These are phyloP conservation scores for Leucocoprinus leucothites DNA, from an alignment of 768 basidiomycete species.

Conservation along the genomic window DNA sequence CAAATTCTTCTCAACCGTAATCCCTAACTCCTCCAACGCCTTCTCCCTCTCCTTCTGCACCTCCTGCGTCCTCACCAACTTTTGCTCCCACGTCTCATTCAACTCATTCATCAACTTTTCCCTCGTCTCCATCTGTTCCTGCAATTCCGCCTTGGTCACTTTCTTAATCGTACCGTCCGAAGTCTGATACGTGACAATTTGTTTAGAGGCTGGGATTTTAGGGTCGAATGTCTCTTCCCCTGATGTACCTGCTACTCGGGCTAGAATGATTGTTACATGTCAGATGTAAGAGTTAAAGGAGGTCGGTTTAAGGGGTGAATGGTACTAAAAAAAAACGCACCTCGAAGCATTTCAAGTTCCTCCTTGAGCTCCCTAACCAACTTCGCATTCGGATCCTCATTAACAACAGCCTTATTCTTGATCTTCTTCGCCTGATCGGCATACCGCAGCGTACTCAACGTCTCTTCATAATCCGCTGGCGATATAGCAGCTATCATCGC, in stretches of 20 bases:
- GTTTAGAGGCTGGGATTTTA: conserved; percentile 86
- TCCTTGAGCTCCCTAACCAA: conserved; percentile 98
- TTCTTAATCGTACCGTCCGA: conserved; percentile 94
- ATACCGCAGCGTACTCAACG: conserved; percentile 92
- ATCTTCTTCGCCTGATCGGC: conserved; percentile 99
- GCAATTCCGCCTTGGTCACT: conserved; percentile 94
- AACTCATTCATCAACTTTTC: conserved; percentile 93
- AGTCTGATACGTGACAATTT: conserved; percentile 91
- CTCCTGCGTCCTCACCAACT: conserved; percentile 85
- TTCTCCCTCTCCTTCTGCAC: conserved; percentile 97
- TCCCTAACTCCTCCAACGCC: conserved; percentile 95
- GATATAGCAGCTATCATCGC: conserved; percentile 99
- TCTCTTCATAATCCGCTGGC: conserved; percentile 98
- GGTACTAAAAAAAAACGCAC: conserved; percentile 37
- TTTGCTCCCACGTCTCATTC: conserved; percentile 97
- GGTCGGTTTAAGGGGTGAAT: no score
- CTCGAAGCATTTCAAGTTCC: conserved; percentile 90
- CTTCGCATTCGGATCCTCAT: conserved; percentile 99
- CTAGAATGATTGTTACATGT: conserved; percentile 28
- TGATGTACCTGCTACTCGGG: conserved; percentile 67
- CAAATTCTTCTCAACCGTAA: conserved; percentile 94
- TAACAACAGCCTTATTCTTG: conserved; percentile 98
- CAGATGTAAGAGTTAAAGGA: conserved; percentile 1
- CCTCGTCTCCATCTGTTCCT: conserved; percentile 93
- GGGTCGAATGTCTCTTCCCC: conserved; percentile 83